Base-by-base conservation (phyloP, 2,329 filamentous ascomycete species). In the Exophiala lecanii-corni region DNA sequence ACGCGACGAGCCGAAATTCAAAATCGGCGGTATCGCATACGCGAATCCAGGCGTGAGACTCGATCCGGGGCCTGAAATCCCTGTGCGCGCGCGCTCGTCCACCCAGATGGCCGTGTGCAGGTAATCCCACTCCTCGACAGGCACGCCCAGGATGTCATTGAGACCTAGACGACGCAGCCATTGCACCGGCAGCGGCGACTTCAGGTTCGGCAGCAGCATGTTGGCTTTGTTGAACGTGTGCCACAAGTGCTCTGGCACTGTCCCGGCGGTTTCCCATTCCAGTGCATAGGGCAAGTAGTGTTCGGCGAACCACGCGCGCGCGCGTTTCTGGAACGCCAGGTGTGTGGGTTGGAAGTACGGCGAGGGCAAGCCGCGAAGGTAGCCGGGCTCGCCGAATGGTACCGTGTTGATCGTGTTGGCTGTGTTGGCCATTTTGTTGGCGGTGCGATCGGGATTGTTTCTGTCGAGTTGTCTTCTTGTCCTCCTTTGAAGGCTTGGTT, bases 41-140 rank as follows among this genome's bases (percentile, higher is more conserved):
- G 82, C 78, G 53, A 86, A 78, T 2, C 84, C 84, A 0, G 80
- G 81, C 2, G 79, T 86, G 12, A 88, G 61, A 43, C 31, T 38
- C 13, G 26, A 20, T 0, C 69, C 56, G 0, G 83, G 83, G 0
- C 84, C 84, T 1, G 71, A 65, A 7, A 86, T 67, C 7, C 84
- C 84, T 1, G 72, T 75, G 9, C 82, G 74, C 12, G 73, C 67
- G 74, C 87, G 78, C 74, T 86, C 84, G 55, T 87, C 83, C 2
- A 67, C 65, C 56, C 81, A 87, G 38, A 89, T 86, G 41, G 79
- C 69, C 0, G 73, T 77, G 57, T 88, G 82, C 6, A 85, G 68
- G 51, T 81, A 80, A 56, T 86, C 82, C 65, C 81, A 88, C 16
- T 88, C 81, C 57, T 87, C 82, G 2, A 88, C 76, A 2, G 82